Evolutionary conservation across 2,329 filamentous ascomycete genomes (phyloP), one percentile per base, ranked within the genome.

Genomic region (Diaporthe helianthi): DNA sequence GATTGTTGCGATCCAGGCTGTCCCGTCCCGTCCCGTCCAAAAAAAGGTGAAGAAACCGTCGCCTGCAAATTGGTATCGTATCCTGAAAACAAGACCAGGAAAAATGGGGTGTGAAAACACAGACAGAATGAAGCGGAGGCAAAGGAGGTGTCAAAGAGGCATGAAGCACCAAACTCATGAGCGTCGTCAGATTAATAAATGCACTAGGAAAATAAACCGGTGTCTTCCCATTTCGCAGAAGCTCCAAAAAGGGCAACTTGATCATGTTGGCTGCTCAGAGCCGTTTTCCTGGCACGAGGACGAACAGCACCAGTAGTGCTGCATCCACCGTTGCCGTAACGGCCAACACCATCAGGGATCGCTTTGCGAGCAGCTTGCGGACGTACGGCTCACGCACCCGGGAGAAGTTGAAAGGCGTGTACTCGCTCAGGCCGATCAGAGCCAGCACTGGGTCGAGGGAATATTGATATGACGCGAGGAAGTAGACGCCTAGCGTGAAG

Each of bases 391-490:
- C 96, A 67, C 92, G 89, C 72, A 98, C 93, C 49, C 89, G 88
- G 29, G 92, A 92, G 83, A 97, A 98, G 80, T 90, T 92, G 85
- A 98, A 94, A 63, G 97, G 94, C 0, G 95, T 98, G 82, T 98
- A 98, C 83, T 99, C 97, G 83, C 94, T 98, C 79, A 90, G 91
- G 44, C 95, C 94, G n/a, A 92, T 79, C 24, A 98, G 86, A 5
- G 94, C 96, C 79, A 98, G 89, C 72, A 97, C 84, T 0, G 97
- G 95, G 76, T 99, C 96, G 64, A 99, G 89, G 73, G 93, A 94
- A 82, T 98, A 99, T 79, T 98, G 95, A 77, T 98, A 97, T 2
- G 94, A 96, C 33, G 92, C 88, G 41, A 97, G 88, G 75, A 92
- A 90, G 80, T 99, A 99, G 38, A 97, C 89, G 29, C 94, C 95